Conservation (phyloP, 2,329 filamentous ascomycete genomes). For the Ophiosphaerella herpotricha region DNA sequence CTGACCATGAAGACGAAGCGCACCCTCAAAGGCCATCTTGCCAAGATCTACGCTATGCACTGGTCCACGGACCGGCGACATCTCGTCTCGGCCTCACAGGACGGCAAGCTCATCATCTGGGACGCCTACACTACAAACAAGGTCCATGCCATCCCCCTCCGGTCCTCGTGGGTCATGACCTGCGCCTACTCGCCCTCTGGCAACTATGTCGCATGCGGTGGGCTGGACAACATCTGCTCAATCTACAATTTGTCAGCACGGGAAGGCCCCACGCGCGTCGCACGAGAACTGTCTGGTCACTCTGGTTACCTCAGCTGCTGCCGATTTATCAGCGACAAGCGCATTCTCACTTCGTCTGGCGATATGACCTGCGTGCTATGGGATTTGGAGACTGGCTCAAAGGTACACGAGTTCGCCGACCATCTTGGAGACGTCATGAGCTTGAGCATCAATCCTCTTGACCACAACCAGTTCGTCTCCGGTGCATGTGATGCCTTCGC, state of each 20-base stretch:
- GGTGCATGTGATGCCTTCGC: slow-evolving; percentile 98
- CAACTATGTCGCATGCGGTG: slow-evolving; percentile 98
- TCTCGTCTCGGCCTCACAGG: slow-evolving; percentile 95
- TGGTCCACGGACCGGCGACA: slow-evolving; percentile 98
- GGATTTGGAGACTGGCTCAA: slow-evolving; percentile 97
- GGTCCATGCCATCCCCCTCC: slow-evolving; percentile 94
- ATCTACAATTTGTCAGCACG: slow-evolving; percentile 98
- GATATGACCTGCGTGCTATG: slow-evolving; percentile 99
- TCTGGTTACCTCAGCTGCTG: slow-evolving; percentile 98
- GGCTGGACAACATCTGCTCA: slow-evolving; percentile 98
- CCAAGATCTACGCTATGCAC: slow-evolving; percentile 99
- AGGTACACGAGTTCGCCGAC: slow-evolving; percentile 97
- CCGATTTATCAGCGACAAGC: slow-evolving; percentile 97
- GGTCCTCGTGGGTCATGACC: slow-evolving; percentile 99
- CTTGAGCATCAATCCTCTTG: slow-evolving; percentile 98
- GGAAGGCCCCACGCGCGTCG: slow-evolving; percentile 95
- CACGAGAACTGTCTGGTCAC: slow-evolving; percentile 92
- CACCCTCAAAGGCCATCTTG: slow-evolving; percentile 94
- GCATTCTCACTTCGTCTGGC: slow-evolving; percentile 95
- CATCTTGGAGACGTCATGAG: slow-evolving; percentile 99
- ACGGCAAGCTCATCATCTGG: slow-evolving; percentile 99
- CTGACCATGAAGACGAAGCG: slow-evolving; percentile 98
- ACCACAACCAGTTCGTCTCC: slow-evolving; percentile 99
- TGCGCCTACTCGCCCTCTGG: slow-evolving; percentile 98
- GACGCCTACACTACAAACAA: slow-evolving; percentile 99